phyloP scores from a whole-genome alignment of 352 stramenopile genomes.

The Phytopythium delawarense region DNA sequence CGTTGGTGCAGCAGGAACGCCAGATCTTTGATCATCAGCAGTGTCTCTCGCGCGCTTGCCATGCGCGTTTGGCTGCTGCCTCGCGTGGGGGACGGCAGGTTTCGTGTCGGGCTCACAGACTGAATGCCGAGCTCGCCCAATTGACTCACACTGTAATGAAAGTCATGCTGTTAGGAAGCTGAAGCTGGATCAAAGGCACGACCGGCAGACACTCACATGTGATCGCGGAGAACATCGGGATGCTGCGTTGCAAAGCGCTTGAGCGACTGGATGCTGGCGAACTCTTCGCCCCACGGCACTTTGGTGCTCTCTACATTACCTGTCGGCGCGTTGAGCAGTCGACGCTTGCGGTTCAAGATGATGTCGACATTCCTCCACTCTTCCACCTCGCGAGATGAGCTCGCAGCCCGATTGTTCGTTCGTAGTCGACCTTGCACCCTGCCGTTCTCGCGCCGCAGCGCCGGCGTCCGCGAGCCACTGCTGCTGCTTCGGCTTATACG shows the following conservation, averaged over 20 bases:
- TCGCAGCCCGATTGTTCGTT: not conserved
- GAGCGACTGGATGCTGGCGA: slow-evolving; percentile 55
- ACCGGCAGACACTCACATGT: slow-evolving; percentile 36
- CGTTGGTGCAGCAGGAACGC: slow-evolving; percentile 48
- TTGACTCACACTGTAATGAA: slow-evolving; percentile 17
- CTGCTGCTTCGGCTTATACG: not conserved
- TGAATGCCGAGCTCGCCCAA: slow-evolving; percentile 19
- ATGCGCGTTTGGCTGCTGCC: slow-evolving; percentile 5
- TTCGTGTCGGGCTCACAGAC: slow-evolving; percentile 12
- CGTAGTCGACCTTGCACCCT: not conserved
- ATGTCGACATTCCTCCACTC: slow-evolving; percentile 60
- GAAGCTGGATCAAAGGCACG: not conserved
- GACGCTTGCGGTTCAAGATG: slow-evolving; percentile 47
- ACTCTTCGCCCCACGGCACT: slow-evolving; percentile 58
- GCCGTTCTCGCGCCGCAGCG: not conserved
- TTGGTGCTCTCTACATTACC: slow-evolving; percentile 36
- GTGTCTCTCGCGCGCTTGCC: slow-evolving; percentile 23
- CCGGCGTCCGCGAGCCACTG: not conserved
- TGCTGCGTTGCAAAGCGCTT: slow-evolving; percentile 55
- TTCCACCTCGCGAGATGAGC: slow-evolving; percentile 39
- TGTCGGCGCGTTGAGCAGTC: slow-evolving; percentile 31
- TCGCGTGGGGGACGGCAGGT: slow-evolving; percentile 1
- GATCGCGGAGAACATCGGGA: slow-evolving; percentile 41
- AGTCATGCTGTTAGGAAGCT: not conserved
- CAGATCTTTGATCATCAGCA: slow-evolving; percentile 54